Evolutionary conservation across 1,139 yeast genomes (phyloP).

Genomic region (Candida labiduridarum): DNA sequence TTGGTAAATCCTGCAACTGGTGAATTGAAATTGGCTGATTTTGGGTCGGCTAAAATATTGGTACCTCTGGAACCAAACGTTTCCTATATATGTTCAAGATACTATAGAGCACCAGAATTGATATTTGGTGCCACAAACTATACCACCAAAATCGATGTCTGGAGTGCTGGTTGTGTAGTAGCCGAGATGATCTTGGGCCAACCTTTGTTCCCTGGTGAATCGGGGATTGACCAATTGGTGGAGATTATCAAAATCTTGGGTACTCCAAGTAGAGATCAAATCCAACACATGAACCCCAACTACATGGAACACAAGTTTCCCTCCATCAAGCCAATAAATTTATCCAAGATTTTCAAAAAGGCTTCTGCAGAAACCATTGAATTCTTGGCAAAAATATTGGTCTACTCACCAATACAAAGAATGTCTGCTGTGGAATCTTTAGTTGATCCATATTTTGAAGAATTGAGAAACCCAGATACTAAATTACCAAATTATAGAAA

Average conservation of each 20-base stretch:
- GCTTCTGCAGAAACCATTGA: slow-evolving; percentile 62
- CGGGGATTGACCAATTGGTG: slow-evolving; percentile 95
- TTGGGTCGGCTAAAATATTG: slow-evolving; percentile 96
- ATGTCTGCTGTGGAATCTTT: slow-evolving; percentile 70
- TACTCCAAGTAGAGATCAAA: slow-evolving; percentile 92
- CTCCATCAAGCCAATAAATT: slow-evolving; percentile 91
- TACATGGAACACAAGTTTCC: slow-evolving; percentile 98
- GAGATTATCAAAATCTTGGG: slow-evolving; percentile 96
- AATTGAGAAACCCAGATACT: slow-evolving; percentile 59
- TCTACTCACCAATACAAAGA: slow-evolving; percentile 76
- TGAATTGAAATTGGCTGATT: slow-evolving; percentile 88
- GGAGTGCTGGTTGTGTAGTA: slow-evolving; percentile 99
- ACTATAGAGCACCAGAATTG: slow-evolving; percentile 93
- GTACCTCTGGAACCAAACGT: slow-evolving; percentile 93
- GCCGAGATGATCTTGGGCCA: slow-evolving; percentile 94
- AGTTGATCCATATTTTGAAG: slow-evolving; percentile 75
- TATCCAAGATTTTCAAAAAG: slow-evolving; percentile 78
- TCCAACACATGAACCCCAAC: slow-evolving; percentile 93
- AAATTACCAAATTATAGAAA: slow-evolving; percentile 57
- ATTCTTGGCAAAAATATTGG: slow-evolving; percentile 60
- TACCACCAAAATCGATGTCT: slow-evolving; percentile 95
- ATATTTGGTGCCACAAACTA: slow-evolving; percentile 90
- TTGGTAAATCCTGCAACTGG: slow-evolving; percentile 85
- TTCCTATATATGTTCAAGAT: slow-evolving; percentile 93
- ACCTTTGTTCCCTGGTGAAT: slow-evolving; percentile 96